Percentiles rank a stretch among this genome's conserved stretches.
Evolutionary conservation across 176 grass and related monocot species (phyloP).

Genomic region (Secale cereale): DNA sequence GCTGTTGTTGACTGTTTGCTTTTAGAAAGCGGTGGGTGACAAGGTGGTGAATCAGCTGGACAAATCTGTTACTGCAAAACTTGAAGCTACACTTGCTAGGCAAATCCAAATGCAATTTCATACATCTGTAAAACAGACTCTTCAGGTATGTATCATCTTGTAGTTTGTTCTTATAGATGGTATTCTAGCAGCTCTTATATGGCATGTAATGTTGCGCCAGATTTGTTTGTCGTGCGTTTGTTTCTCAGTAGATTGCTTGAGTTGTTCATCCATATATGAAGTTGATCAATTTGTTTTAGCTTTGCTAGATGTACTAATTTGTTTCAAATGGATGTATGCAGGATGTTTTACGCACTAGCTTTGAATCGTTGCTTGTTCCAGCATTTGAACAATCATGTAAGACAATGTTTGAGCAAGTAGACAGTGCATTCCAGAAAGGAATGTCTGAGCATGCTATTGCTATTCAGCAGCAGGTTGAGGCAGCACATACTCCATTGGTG

Average conservation of each 20-base stretch:
- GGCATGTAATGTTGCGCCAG: neutral
- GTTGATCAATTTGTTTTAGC: neutral
- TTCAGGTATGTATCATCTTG: slow-evolving; percentile 59
- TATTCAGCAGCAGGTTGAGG: slow-evolving; percentile 84
- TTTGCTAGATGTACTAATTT: slow-evolving; percentile 18
- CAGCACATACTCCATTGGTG: slow-evolving; percentile 78
- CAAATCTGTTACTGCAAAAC: slow-evolving; percentile 84
- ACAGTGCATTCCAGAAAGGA: slow-evolving; percentile 94
- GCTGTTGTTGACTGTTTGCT: slow-evolving; percentile 23
- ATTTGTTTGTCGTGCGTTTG: neutral
- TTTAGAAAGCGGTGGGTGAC: slow-evolving; percentile 83
- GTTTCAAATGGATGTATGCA: slow-evolving; percentile 39
- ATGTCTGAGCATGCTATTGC: slow-evolving; percentile 80
- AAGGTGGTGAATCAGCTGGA: slow-evolving; percentile 90
- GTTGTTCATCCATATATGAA: neutral
- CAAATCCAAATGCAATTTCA: slow-evolving; percentile 96
- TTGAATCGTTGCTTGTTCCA: slow-evolving; percentile 83
- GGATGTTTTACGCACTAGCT: slow-evolving; percentile 72
- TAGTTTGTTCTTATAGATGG: slow-evolving; percentile 13
- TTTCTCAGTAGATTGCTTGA: neutral
- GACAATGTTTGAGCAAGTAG: slow-evolving; percentile 97
- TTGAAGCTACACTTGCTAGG: slow-evolving; percentile 80
- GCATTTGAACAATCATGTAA: slow-evolving; percentile 91
- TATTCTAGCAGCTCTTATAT: slow-evolving; percentile 7
- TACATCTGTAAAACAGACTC: slow-evolving; percentile 79